Conservation (phyloP, 177 flowering plant genomes). For the Tripterygium wilfordii region DNA sequence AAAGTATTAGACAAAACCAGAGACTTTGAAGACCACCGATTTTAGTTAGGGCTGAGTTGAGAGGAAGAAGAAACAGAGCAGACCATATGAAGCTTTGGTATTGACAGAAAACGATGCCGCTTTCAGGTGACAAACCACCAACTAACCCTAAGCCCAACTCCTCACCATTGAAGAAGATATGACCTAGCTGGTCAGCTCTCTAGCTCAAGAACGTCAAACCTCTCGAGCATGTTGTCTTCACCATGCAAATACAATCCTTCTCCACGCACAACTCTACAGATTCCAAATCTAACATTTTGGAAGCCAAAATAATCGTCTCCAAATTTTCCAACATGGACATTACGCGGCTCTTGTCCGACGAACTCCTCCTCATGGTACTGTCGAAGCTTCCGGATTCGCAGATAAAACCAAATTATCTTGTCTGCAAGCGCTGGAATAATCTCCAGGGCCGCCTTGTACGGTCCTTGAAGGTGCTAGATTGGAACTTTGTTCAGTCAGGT, state of each 20-base stretch:
- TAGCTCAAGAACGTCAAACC: constrained; percentile 24
- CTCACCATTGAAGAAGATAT: constrained; percentile 12
- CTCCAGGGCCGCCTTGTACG: constrained; percentile 39
- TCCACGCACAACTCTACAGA: constrained; percentile 8
- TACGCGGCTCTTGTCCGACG: constrained; percentile 32
- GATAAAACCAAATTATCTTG: constrained; percentile 28
- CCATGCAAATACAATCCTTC: constrained; percentile 26
- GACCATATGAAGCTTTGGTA: too few species aligned
- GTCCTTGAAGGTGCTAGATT: constrained; percentile 37
- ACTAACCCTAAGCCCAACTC: constrained; percentile 7
- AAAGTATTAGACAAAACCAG: too few species aligned
- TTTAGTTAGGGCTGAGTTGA: too few species aligned
- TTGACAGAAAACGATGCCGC: constrained; percentile 14
- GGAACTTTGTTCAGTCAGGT: constrained; percentile 57
- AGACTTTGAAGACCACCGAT: too few species aligned
- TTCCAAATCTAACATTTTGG: constrained; percentile 11
- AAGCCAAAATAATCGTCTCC: constrained; percentile 7
- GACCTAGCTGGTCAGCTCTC: constrained; percentile 29
- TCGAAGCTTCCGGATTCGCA: constrained; percentile 34
- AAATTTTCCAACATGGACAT: constrained; percentile 12
- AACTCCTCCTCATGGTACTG: constrained; percentile 30
- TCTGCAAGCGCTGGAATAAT: constrained; percentile 53
- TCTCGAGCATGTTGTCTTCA: constrained; percentile 27
- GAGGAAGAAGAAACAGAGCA: too few species aligned
- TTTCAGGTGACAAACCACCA: constrained; percentile 4